Conservation (phyloP, 768 basidiomycete species). For the Candolleomyces aberdarensis region DNA sequence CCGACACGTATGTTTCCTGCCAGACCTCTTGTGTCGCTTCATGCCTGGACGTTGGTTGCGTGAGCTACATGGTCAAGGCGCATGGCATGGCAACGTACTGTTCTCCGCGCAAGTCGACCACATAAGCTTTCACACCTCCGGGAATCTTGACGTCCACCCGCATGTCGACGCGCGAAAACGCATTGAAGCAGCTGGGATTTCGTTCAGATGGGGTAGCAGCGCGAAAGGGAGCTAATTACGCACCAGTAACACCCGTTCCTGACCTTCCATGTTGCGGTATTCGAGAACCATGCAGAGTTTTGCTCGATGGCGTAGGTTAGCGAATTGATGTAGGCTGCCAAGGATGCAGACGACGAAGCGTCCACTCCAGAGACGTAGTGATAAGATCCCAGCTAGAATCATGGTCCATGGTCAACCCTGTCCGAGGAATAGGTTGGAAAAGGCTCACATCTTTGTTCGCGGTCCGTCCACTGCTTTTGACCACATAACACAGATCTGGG, state of each 20-base stretch:
- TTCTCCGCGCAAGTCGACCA: conserved; percentile 92
- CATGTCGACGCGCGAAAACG: conserved; percentile 94
- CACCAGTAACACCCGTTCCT: conserved; percentile 92
- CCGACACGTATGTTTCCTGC: conserved; percentile 97
- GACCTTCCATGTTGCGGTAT: conserved; percentile 84
- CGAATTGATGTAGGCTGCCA: conserved; percentile 98
- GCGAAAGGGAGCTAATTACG: conserved; percentile 17
- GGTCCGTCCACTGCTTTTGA: conserved; percentile 83
- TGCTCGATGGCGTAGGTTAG: conserved; percentile 96
- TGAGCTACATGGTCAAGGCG: not conserved
- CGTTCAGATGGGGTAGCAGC: too few relatives aligned
- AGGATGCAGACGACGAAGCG: conserved; percentile 94
- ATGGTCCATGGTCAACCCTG: conserved; percentile 4
- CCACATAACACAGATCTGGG: conserved; percentile 93
- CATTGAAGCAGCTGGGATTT: conserved; percentile 83
- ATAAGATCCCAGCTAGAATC: conserved; percentile 81
- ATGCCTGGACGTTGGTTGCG: conserved; percentile 50
- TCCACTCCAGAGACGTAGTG: conserved; percentile 99
- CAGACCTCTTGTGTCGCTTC: conserved; percentile 90
- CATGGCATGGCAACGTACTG: conserved; percentile 49
- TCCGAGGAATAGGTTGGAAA: conserved; percentile 19
- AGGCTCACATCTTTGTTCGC: conserved; percentile 81
- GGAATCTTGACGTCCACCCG: conserved; percentile 98
- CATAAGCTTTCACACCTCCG: conserved; percentile 92
- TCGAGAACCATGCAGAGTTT: conserved; percentile 87